Base-by-base conservation (phyloP, 2,329 filamentous ascomycete species). In the Cladosporium colombiae region DNA sequence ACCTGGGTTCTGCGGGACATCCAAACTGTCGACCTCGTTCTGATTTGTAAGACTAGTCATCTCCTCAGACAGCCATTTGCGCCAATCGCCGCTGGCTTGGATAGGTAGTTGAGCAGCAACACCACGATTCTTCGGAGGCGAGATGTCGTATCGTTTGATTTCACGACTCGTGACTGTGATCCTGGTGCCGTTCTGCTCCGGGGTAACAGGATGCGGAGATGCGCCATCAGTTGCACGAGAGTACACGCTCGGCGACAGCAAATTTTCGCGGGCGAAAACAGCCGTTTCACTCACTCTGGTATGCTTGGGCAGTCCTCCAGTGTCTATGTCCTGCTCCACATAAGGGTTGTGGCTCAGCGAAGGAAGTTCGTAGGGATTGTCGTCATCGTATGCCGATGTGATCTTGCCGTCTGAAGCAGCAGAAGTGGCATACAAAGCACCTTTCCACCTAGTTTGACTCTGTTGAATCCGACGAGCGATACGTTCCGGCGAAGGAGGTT, bases 181-280 rank as follows among this genome's bases (percentile, higher is more conserved):
- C 5, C 78, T 79, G 5, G 78, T 81, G 5, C 73, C 73, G 4
- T 72, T 72, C 5, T 60, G 71, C 23, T 68, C 70, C 2, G 74
- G 74, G 25, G 72, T 74, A 13, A 68, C 52, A 18, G 72, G 68
- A 16, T 76, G 63, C 70, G 77, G 70, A 67, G 80, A 68, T 65
- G 70, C 68, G 14, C 77, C 78, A 65, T 81, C 77, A 0, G 78
- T 80, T 13, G 78, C 76, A 1, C 78, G 74, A 5, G 81, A 83
- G 66, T 83, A 83, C 13, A 83, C 68, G 64, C 81, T 83, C 1
- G 81, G 81, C 1, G 81, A 83, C 57, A 81, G 67, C 10, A 72
- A 63, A 23, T 53, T 60, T n/a, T 68, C 56, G 1, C 65, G 50
- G 27, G 23, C n/a, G 11, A 68, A 62, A 4, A 59, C 55, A 13